A percentile compares a stretch with the other conserved stretches of the same genome.
phyloP scores from a whole-genome alignment of 768 basidiomycete genomes.

The Amanita jacksonii region DNA sequence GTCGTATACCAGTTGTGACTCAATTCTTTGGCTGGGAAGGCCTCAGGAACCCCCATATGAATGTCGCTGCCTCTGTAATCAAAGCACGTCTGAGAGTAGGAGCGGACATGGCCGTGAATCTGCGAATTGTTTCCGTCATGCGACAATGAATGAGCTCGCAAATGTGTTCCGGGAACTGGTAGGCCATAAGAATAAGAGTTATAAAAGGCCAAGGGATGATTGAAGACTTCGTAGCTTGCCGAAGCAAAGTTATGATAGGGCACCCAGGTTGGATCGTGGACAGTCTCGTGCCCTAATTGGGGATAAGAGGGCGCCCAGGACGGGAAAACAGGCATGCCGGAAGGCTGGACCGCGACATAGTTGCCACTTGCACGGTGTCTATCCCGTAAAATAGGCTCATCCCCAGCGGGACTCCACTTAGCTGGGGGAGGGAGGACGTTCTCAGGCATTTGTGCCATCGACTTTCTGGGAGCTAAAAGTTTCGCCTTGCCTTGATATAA shows the following conservation, averaged over 20 bases:
- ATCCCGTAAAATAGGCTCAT: constrained; percentile 60
- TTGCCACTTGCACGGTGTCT: constrained; percentile 41
- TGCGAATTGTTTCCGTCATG: constrained; percentile 41
- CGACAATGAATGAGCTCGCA: constrained; percentile 48
- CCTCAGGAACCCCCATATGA: constrained; percentile 31
- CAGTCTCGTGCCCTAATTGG: constrained; percentile 23
- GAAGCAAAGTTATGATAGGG: constrained; percentile 23
- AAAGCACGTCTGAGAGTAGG: constrained; percentile 51
- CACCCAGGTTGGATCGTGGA: constrained; percentile 31
- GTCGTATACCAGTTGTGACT: constrained; percentile 35
- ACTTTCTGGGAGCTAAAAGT: constrained; percentile 6
- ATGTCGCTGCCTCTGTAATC: constrained; percentile 38
- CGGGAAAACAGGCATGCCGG: constrained; percentile 26
- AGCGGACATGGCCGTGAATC: constrained; percentile 41
- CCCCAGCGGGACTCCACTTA: constrained; percentile 75
- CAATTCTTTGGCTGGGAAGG: constrained; percentile 24
- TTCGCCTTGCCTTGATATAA: constrained; percentile 9
- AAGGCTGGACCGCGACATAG: constrained; percentile 57
- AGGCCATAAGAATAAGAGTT: constrained; percentile 28
- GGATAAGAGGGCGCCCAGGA: constrained; percentile 28
- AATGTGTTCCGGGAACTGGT: constrained; percentile 31
- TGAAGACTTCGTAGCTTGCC: constrained; percentile 25
- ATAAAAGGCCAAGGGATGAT: constrained; percentile 26
- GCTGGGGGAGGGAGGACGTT: constrained; percentile 59
- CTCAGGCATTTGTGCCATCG: constrained; percentile 13